Evolutionary conservation across 2,329 filamentous ascomycete genomes (phyloP).

Genomic region (Arthrobotrys entomopaga): DNA sequence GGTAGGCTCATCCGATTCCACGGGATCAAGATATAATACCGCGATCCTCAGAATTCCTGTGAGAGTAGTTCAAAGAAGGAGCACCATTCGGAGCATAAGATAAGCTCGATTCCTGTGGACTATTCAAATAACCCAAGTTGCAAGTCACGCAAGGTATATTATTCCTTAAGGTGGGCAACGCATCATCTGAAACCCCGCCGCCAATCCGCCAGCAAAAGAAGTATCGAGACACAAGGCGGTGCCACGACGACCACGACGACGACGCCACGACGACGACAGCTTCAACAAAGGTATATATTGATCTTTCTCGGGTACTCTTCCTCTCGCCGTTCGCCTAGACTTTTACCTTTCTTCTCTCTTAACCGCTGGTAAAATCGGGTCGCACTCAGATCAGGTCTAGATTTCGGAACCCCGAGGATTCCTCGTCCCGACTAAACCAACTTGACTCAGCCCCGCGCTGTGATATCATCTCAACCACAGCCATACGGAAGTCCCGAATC

Average conservation of each 20-base stretch:
- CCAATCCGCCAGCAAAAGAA: constrained; percentile 7
- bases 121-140: background rate
- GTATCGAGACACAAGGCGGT: constrained; percentile 14
- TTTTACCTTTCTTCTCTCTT: constrained; percentile 1
- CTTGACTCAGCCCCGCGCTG: constrained; percentile 47
- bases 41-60: background rate
- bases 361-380: background rate
- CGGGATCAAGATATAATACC: background rate
- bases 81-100: too few species aligned
- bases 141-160: too few species aligned
- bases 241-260: constrained; percentile 8
- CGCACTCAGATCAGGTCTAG: background rate
- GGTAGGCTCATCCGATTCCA: constrained; percentile 3
- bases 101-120: too few species aligned
- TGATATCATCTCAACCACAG: constrained; percentile 51
- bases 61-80: background rate
- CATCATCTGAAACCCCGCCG: constrained; percentile 54
- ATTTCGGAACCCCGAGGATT: constrained; percentile 29
- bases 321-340: constrained; percentile 24
- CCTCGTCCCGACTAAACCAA: constrained; percentile 18
- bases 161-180: constrained; percentile 44
- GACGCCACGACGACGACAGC: too few species aligned
- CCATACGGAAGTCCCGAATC: constrained; percentile 40
- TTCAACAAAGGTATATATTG: too few species aligned
- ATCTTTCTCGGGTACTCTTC: background rate